Evolutionary conservation across 2,329 filamentous ascomycete species (phyloP), one percentile per base, ranked within the genome.

Genomic region (Bertia moriformis): DNA sequence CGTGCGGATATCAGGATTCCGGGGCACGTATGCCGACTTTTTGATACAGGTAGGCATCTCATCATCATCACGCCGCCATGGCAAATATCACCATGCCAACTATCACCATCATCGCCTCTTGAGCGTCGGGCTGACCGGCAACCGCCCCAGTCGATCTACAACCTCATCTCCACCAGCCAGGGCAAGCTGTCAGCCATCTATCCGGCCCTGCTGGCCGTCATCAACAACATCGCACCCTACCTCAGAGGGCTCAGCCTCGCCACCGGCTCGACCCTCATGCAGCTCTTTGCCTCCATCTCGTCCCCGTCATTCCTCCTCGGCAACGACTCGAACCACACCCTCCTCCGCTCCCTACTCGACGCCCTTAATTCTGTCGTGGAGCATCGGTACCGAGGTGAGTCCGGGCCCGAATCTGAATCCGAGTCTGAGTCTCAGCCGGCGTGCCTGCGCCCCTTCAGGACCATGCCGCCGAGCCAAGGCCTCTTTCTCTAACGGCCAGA

Each of bases 201-300:
- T 52, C 88, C 89, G n/a, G 87, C 91, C 1, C 67, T 98, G 3
- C 62, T 98, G 36, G 87, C 89, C 1, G 84, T 96, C 35, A 82
- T 98, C 50, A 91, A 91, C 57, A 98, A 98, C 51, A 78, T 95
- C 45, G 79, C 88, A 7, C 81, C 91, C 14, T 84, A 93, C 52
- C 65, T 91, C 3, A 77, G 91, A 51, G 74, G 81, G 17, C 63
- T 96, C 12, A 86, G 82, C 39, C 66, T 75, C 3, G 71, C 78
- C 3, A 78, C 86, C n/a, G 83, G 84, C 53, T 77, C 80, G 2
- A 93, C 87, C 54, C 63, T 96, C 19, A 67, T 96, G 47, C 87
- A 95, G 49, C 66, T 96, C 1, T 93, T 93, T 54, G 74, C 78
- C 4, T 91, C 84, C 24, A 93, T 96, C 83, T 93, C 89, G 5